phyloP scores from a whole-genome alignment of 495 filamentous ascomycete species.

The Amphirosellinia nigrospora region DNA sequence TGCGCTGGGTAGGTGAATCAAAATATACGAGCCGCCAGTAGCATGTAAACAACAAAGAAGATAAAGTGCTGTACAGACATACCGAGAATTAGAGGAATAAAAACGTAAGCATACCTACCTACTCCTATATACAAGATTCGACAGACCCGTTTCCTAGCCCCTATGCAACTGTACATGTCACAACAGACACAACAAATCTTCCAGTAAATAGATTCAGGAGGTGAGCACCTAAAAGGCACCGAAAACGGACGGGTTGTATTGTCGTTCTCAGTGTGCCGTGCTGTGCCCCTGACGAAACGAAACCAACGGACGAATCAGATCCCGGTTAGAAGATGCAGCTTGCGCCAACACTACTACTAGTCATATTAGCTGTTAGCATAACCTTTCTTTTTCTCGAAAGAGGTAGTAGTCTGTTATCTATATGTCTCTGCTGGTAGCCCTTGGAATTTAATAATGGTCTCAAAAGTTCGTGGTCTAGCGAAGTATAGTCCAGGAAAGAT shows the following conservation, averaged over 20 bases:
- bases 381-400: not conserved
- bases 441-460: not conserved
- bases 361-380: not conserved
- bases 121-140: not conserved
- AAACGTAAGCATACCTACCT: not conserved
- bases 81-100: not conserved
- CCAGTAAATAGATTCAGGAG: not conserved
- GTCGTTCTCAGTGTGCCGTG: not conserved
- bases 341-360: constrained; percentile 3
- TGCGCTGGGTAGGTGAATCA: not conserved
- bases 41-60: not conserved
- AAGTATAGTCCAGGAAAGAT: no score
- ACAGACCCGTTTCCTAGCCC: not conserved
- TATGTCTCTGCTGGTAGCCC: not conserved
- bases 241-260: not conserved
- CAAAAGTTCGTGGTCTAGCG: not conserved
- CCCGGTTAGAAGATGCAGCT: not conserved
- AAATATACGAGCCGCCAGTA: no score
- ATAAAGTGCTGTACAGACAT: not conserved
- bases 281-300: not conserved
- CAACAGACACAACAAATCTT: not conserved
- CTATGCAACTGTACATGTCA: not conserved
- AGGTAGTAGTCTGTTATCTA: not conserved
- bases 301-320: constrained; percentile 20
- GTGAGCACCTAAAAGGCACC: not conserved